These are phyloP conservation scores for Jamesozyma hellenica DNA, from an alignment of 805 yeast species.

Conservation along the genomic window DNA sequence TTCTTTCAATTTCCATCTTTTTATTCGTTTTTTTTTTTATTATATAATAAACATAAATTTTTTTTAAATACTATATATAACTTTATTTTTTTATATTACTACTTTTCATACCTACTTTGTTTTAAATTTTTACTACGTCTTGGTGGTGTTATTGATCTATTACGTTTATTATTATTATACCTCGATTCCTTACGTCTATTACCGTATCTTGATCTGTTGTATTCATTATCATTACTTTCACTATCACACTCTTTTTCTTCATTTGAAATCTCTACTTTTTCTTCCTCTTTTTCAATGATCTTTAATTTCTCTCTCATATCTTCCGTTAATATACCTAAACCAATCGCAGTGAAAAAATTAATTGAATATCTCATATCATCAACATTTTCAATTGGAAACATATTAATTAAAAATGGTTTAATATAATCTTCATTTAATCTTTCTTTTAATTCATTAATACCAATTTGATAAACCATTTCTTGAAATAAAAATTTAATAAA, in stretches of 20 bases:
- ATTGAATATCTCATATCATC: constrained; percentile 65
- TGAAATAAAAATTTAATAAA: constrained; percentile 72
- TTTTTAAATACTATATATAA: too few relatives aligned
- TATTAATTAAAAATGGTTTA: constrained; percentile 39
- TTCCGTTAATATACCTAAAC: constrained; percentile 75
- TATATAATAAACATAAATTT: too few relatives aligned
- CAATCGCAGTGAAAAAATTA: constrained; percentile 88
- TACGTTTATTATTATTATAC: constrained; percentile 4
- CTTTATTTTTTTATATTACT: too few relatives aligned
- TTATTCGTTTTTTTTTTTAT: too few relatives aligned
- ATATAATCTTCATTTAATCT: constrained; percentile 46
- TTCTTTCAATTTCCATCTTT: neutral
- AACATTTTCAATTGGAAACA: constrained; percentile 52
- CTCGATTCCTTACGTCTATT: constrained; percentile 3
- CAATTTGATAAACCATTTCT: constrained; percentile 70
- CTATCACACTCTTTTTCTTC: constrained; percentile 5
- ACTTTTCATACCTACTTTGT: neutral
- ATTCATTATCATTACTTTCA: constrained; percentile 9
- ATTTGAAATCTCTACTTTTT: constrained; percentile 9
- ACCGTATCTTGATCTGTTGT: constrained; percentile 1
- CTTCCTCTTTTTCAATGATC: constrained; percentile 25
- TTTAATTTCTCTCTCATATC: constrained; percentile 55
- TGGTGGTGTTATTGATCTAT: constrained; percentile 13
- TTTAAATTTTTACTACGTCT: constrained; percentile 2
- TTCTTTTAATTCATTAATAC: constrained; percentile 39